These are phyloP conservation scores for Gleditsia sinensis DNA, from an alignment of 306 rosid species.

Conservation along the genomic window DNA sequence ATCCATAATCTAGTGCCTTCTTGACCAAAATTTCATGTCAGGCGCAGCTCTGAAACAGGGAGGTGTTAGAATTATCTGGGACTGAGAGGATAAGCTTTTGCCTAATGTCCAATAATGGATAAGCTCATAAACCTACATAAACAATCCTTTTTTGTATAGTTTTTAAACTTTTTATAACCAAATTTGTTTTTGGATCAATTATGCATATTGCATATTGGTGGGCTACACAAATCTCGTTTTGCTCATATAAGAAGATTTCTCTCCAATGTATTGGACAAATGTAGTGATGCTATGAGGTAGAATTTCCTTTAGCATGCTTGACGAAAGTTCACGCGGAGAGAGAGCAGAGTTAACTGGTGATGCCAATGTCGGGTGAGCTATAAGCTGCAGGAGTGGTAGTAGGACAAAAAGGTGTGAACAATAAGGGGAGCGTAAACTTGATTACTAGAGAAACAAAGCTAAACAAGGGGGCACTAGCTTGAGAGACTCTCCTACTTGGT, in stretches of 20 bases:
- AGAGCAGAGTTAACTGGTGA: constrained; percentile 29
- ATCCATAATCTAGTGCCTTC: constrained; percentile 39
- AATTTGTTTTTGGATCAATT: constrained; percentile 17
- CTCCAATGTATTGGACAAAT: constrained; percentile 15
- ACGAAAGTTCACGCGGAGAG: constrained; percentile 19
- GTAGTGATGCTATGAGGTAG: constrained; percentile 26
- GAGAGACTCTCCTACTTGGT: constrained; percentile 30
- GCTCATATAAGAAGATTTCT: too few relatives aligned
- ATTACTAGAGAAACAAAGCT: too few relatives aligned
- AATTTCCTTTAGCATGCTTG: constrained; percentile 34
- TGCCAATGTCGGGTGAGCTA: constrained; percentile 40
- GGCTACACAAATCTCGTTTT: constrained; percentile 12
- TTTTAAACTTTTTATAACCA: constrained; percentile 1
- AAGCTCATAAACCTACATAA: constrained; percentile 32
- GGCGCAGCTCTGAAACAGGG: constrained; percentile 10
- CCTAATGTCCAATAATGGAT: constrained; percentile 32
- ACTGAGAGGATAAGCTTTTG: constrained; percentile 23
- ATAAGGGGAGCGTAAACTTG: too few relatives aligned
- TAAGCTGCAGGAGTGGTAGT: constrained; percentile 13
- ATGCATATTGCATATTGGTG: constrained; percentile 36
- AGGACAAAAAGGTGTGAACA: too few relatives aligned
- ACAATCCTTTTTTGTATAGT: not conserved
- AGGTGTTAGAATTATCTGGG: constrained; percentile 30
- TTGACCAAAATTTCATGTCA: constrained; percentile 50
- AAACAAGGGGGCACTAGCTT: constrained; percentile 33